Evolutionary conservation across 257 asterid species (phyloP), one percentile per base, ranked within the genome.

Genomic region (Primulina tabacum): DNA sequence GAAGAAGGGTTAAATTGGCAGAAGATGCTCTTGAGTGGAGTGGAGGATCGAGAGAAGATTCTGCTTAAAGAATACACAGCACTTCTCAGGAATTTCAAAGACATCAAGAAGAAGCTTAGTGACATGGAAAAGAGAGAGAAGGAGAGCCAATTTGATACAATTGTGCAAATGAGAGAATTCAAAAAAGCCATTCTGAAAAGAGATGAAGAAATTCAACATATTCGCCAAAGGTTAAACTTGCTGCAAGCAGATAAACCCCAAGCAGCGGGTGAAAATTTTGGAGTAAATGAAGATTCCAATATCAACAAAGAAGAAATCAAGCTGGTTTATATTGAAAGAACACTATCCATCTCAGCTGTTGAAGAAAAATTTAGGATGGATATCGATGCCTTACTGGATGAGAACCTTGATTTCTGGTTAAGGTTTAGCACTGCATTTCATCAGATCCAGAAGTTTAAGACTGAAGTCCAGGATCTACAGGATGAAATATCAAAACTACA

Each of bases 331-430:
- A n/a, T 77, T 24, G 80, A 83, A 6, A 65, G 73, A 50, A 55
- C 76, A 24, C 62, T 47, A n/a, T 60, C 83, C 5, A 63, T 62
- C 3, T 82, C 89, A 0, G 71, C 61, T 21, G 60, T 76, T 7
- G 91, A 88, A 65, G 88, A 77, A 52, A 83, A 82, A 67, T 80
- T 88, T 14, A 76, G 88, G 32, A 30, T 70, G 1, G 81, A 79
- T 26, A 83, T 88, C 1, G 88, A 88, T 2, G 79, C 82, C 7
- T 68, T 88, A n/a, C 77, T 78, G 4, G 89, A 88, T 4, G 88
- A 76, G 30, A 85, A 84, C 75, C 21, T 88, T 11, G 89, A 75
- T 11, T 88, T 88, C 78, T 88, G 95, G 95, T 71, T 85, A 70
- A 83, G 91, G 69, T 88, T 88, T 65, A 82, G 91, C 80, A 60